Conservation (phyloP, 2,329 filamentous ascomycete genomes). For the Juglanconis sp. region DNA sequence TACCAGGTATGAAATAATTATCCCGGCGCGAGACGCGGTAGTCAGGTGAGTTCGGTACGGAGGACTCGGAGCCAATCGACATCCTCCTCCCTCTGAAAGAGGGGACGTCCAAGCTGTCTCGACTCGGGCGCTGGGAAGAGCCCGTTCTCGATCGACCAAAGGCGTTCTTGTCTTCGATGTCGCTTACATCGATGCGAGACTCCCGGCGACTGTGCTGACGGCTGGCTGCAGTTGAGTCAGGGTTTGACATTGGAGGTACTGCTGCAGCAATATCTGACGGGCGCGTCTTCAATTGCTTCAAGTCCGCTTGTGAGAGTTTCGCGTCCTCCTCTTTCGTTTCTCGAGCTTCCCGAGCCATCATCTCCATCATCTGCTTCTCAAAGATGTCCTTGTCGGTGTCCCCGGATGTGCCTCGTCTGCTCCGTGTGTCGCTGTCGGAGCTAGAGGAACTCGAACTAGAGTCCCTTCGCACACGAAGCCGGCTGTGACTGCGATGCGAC, state of each 20-base stretch:
- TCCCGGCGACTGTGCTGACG: conserved; percentile 33
- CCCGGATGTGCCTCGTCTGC: conserved; percentile 45
- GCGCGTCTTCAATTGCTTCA: conserved; percentile 31
- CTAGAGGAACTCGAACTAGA: conserved; percentile 61
- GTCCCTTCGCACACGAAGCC: conserved; percentile 48
- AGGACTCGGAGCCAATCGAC: conserved; percentile 44
- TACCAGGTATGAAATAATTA: conserved; percentile 51
- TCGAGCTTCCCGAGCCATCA: conserved; percentile 52
- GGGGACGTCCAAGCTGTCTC: conserved; percentile 49
- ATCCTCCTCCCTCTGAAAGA: conserved; percentile 29
- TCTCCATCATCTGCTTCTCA: conserved; percentile 60
- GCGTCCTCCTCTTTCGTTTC: conserved; percentile 41
- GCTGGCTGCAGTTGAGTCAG: conserved; percentile 27
- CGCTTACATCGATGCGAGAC: conserved; percentile 38
- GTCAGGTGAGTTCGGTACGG: conserved; percentile 51
- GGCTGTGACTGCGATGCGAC: conserved; percentile 45
- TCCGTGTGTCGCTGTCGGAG: conserved; percentile 46
- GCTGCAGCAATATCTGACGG: conserved; percentile 31
- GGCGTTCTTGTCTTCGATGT: conserved; percentile 32
- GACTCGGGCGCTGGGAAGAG: conserved; percentile 31
- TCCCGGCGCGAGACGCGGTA: conserved; percentile 42
- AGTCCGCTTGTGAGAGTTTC: conserved; percentile 27
- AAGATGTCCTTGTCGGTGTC: conserved; percentile 51
- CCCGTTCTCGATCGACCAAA: conserved; percentile 18
- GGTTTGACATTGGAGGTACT: conserved; percentile 27